Evolutionary conservation across 257 asterid species (phyloP).

Genomic region (Craterostigma plantagineum): DNA sequence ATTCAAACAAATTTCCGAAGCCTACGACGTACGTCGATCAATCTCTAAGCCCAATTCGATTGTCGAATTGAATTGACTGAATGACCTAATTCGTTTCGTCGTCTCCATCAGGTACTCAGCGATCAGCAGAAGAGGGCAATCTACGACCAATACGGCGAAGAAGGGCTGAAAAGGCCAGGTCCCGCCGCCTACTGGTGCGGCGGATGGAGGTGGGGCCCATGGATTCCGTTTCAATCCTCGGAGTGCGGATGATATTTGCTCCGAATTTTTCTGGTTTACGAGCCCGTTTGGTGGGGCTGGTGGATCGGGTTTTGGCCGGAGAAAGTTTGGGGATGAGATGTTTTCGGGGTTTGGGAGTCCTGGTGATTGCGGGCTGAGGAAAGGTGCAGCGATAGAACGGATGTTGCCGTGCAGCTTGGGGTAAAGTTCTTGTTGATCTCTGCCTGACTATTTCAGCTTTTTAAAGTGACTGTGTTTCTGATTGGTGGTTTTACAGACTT

Average conservation of each 20-base stretch:
- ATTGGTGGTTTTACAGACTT: neutral
- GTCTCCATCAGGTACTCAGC: constrained; percentile 20
- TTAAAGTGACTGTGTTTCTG: neutral
- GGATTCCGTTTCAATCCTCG: neutral
- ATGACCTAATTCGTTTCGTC: too few relatives aligned
- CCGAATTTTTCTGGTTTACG: constrained; percentile 24
- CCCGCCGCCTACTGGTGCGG: constrained; percentile 22
- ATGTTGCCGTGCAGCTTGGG: constrained; percentile 50
- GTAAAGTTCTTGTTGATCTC: constrained; percentile 19
- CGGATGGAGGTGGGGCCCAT: constrained; percentile 11
- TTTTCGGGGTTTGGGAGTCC: constrained; percentile 18
- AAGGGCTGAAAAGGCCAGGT: constrained; percentile 41
- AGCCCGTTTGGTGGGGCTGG: constrained; percentile 30
- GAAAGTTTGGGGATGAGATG: constrained; percentile 34
- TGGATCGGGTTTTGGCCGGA: constrained; percentile 4
- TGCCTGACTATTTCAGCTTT: neutral
- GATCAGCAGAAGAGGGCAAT: constrained; percentile 51
- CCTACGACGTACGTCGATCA: constrained; percentile 51
- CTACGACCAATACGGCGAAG: constrained; percentile 58
- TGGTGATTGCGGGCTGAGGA: constrained; percentile 27
- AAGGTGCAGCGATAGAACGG: constrained; percentile 35
- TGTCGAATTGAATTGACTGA: too few relatives aligned
- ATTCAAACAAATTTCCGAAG: constrained; percentile 64
- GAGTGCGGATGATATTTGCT: constrained; percentile 19
- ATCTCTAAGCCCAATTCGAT: too few relatives aligned